Conservation (phyloP, 176 grass and related monocot genomes). For the Puya raimondii region DNA sequence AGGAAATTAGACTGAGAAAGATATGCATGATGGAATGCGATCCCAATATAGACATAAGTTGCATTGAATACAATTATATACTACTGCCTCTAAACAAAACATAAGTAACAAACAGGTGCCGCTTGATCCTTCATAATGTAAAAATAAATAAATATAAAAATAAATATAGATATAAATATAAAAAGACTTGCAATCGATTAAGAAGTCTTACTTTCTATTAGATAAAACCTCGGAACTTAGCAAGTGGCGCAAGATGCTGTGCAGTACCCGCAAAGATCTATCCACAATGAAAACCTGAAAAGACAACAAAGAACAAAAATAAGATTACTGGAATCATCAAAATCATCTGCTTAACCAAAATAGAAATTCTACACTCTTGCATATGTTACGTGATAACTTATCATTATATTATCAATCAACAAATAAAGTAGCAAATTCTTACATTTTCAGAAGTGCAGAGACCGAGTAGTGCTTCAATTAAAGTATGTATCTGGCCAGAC, state of each 20-base stretch:
- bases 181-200: not conserved
- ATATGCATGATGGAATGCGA: not conserved
- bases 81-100: too few relatives aligned
- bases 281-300: constrained; percentile 57
- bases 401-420: not conserved
- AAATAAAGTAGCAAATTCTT: constrained; percentile 22
- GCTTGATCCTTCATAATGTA: too few relatives aligned
- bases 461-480: constrained; percentile 70
- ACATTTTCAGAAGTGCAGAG: constrained; percentile 63
- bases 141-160: not conserved
- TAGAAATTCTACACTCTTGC: not conserved
- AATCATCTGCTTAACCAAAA: not conserved
- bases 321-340: not conserved
- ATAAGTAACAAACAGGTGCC: too few relatives aligned
- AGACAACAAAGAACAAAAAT: not conserved
- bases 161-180: not conserved
- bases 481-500: constrained; percentile 30
- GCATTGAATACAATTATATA: too few relatives aligned
- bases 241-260: constrained; percentile 49
- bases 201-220: constrained; percentile 48
- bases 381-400: not conserved
- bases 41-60: not conserved
- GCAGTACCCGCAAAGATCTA: constrained; percentile 59
- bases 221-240: constrained; percentile 31
- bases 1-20: not conserved